These are phyloP conservation scores for Ophiostoma ulmi DNA, from an alignment of 2,329 filamentous ascomycete genomes.

Conservation along the genomic window DNA sequence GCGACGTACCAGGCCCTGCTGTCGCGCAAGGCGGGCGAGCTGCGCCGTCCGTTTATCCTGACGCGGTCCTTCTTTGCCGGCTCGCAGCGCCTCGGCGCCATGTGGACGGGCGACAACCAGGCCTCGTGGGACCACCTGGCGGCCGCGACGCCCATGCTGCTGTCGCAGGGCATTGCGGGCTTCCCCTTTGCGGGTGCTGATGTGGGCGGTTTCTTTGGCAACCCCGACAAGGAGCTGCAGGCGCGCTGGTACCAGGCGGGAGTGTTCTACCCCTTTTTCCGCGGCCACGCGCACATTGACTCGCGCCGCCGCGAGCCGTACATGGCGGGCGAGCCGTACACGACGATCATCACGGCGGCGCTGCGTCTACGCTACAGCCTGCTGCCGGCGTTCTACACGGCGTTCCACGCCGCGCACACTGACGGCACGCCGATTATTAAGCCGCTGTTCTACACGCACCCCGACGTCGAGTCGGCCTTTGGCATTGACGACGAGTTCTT, in stretches of 20 bases:
- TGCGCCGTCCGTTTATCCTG: constrained; percentile 81
- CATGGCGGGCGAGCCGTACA: constrained; percentile 77
- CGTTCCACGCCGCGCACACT: constrained; percentile 82
- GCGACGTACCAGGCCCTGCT: constrained; percentile 83
- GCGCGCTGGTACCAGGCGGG: constrained; percentile 96
- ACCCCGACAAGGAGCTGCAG: constrained; percentile 85
- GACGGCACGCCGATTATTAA: constrained; percentile 82
- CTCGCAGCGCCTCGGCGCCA: constrained; percentile 82
- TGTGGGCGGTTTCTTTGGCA: constrained; percentile 96
- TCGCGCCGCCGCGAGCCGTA: constrained; percentile 92
- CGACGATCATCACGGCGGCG: constrained; percentile 77
- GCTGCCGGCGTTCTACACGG: constrained; percentile 92
- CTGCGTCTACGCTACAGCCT: constrained; percentile 84
- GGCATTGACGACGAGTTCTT: constrained; percentile 90
- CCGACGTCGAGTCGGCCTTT: constrained; percentile 80
- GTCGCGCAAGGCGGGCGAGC: constrained; percentile 78
- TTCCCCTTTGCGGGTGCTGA: constrained; percentile 94
- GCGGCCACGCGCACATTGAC: constrained; percentile 94
- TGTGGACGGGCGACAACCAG: constrained; percentile 99
- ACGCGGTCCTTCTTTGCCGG: constrained; percentile 91
- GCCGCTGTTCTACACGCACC: constrained; percentile 90
- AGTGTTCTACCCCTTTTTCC: constrained; percentile 97
- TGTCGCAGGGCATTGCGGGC: constrained; percentile 87
- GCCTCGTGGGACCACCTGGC: constrained; percentile 87
- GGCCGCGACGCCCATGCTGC: constrained; percentile 86